Evolutionary conservation across 2,329 filamentous ascomycete genomes (phyloP).

Genomic region (Zasmidium citrigriseum): DNA sequence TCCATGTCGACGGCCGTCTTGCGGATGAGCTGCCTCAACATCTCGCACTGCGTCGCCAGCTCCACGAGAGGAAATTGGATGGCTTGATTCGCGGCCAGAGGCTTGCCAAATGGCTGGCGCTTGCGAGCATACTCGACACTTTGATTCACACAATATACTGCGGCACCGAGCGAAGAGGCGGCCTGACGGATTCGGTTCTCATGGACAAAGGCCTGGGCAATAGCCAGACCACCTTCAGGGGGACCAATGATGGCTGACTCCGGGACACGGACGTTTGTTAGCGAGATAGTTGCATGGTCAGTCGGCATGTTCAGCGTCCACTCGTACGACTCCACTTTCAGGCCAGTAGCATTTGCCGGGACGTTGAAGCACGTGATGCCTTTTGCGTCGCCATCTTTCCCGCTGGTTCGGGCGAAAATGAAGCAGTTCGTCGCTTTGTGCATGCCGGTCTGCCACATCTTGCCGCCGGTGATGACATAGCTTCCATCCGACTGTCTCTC

Average conservation of each 20-base stretch:
- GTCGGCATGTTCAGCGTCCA: conserved; percentile 70
- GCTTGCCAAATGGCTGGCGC: conserved; percentile 58
- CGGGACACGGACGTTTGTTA: conserved; percentile 61
- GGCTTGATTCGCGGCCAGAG: conserved; percentile 60
- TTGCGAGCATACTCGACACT: conserved; percentile 58
- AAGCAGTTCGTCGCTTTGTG: conserved; percentile 64
- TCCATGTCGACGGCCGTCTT: conserved; percentile 66
- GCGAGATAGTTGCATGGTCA: conserved; percentile 62
- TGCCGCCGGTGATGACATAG: conserved; percentile 59
- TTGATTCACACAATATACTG: conserved; percentile 60
- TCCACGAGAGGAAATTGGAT: conserved; percentile 67
- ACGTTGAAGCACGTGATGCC: conserved; percentile 65
- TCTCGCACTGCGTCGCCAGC: conserved; percentile 61
- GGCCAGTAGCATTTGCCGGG: conserved; percentile 53
- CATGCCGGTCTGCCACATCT: conserved; percentile 68
- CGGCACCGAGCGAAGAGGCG: conserved; percentile 60
- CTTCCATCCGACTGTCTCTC: conserved; percentile 47
- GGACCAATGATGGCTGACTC: conserved; percentile 54
- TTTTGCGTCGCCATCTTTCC: conserved; percentile 52
- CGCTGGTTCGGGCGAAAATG: conserved; percentile 61
- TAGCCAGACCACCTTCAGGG: conserved; percentile 56
- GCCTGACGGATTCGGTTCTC: conserved; percentile 68
- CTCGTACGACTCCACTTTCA: conserved; percentile 60
- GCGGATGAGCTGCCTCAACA: conserved; percentile 62
- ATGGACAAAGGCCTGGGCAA: conserved; percentile 67